Base-by-base conservation (phyloP, 2,329 filamentous ascomycete species). In the Colletotrichum sp. region DNA sequence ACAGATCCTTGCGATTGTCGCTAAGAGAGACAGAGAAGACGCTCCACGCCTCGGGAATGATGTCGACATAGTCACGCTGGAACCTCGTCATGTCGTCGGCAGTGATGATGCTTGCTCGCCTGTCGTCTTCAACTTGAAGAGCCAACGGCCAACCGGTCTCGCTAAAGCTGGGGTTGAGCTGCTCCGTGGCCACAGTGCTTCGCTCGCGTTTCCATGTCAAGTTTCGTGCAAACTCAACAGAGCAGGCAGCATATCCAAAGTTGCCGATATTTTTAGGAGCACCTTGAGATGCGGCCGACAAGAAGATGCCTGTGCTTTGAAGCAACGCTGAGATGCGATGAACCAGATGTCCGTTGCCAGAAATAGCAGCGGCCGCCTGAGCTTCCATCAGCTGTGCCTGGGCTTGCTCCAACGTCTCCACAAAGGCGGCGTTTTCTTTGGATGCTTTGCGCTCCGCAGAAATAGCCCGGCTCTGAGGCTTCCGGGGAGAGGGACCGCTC, bases 21-120 rank as follows among this genome's bases (percentile, higher is more conserved):
- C 94, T 97, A 18, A 99, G 85, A 0, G 94, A 94, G 60, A 99
- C 87, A 0, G 96, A 98, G 12, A 99, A 87, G 2, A 96, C 94
- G 62, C 93, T 95, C 97, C 97, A 99, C 8, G 90, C 88, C 52
- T 88, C 86, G 0, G 97, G 97, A 8, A 99, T 92, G 66, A 96
- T 94, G 80, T 98, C 94, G 66, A 98, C 89, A 79, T 96, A 98
- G 61, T 96, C 91, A 77, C 90, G 89, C 82, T 96, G 94, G 80
- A 98, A 97, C 30, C 88, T 88, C 58, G 87, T 84, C 80, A 92
- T 89, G 77, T 93, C 89, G 12, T 87, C 84, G 6, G 86, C 83
- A 71, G 87, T 82, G 2, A 86, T 87, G 22, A 90, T 82, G 76
- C 88, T 91, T 3, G 81, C 81, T 28, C 86, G 86, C 58, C 85